Conservation (phyloP, 768 basidiomycete species). For the Chalciporus sphaerocephalus region DNA sequence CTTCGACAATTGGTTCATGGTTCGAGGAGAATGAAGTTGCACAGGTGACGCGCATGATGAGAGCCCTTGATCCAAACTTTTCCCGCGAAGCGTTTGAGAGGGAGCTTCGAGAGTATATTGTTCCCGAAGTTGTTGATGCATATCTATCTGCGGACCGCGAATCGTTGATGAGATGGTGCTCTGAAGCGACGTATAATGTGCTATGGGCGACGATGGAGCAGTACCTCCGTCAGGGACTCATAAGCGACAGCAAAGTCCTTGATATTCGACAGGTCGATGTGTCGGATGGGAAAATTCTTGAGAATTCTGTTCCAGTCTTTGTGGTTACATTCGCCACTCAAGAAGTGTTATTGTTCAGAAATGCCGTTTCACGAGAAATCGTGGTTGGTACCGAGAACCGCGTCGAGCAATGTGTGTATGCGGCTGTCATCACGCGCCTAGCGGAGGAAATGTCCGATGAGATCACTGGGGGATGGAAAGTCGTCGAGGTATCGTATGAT, state of each 20-base stretch:
- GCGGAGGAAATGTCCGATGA: slow-evolving; percentile 88
- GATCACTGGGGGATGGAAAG: slow-evolving; percentile 96
- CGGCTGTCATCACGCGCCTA: slow-evolving; percentile 83
- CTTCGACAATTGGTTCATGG: slow-evolving; percentile 80
- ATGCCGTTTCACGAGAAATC: slow-evolving; percentile 83
- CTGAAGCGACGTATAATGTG: slow-evolving; percentile 99
- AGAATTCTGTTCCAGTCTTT: slow-evolving; percentile 86
- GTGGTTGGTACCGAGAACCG: slow-evolving; percentile 82
- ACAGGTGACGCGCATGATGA: slow-evolving; percentile 87
- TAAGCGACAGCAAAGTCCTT: slow-evolving; percentile 90
- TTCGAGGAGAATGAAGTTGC: slow-evolving; percentile 98
- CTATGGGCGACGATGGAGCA: slow-evolving; percentile 97
- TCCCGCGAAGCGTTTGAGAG: slow-evolving; percentile 81
- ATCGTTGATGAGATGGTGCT: slow-evolving; percentile 83
- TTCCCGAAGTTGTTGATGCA: slow-evolving; percentile 96
- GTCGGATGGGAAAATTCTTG: slow-evolving; percentile 82
- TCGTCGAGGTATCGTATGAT: slow-evolving; percentile 71
- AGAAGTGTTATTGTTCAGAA: slow-evolving; percentile 88
- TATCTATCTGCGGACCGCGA: slow-evolving; percentile 89
- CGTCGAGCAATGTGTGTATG: slow-evolving; percentile 92
- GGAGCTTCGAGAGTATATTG: slow-evolving; percentile 93
- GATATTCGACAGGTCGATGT: slow-evolving; percentile 98
- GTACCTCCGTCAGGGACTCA: slow-evolving; percentile 83
- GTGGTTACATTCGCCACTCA: slow-evolving; percentile 91
- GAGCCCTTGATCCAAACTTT: slow-evolving; percentile 82